Conservation (phyloP, 495 filamentous ascomycete species). For the Bryoglossum gracile region DNA sequence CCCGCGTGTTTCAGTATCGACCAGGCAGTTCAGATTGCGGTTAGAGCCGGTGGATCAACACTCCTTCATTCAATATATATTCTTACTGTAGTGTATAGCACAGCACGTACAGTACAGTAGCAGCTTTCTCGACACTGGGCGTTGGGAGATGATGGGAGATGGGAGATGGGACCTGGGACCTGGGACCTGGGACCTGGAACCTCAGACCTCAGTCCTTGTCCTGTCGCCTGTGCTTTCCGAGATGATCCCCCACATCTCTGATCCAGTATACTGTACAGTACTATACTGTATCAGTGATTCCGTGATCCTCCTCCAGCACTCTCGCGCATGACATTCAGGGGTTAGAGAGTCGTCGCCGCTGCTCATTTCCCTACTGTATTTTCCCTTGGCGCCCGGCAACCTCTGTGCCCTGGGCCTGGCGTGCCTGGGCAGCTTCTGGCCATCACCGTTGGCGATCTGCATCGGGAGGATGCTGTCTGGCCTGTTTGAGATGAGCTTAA, state of each 20-base stretch:
- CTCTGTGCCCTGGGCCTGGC: no score
- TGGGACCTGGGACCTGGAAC: constrained; percentile 1
- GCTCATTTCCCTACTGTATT: constrained; percentile 12
- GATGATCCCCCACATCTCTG: constrained; percentile 15
- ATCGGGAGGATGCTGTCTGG: not conserved
- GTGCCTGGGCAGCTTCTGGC: no score
- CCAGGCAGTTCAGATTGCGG: constrained; percentile 1
- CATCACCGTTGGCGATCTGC: constrained; percentile 6
- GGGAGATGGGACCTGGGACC: not conserved
- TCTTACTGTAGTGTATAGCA: not conserved
- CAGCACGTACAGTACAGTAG: no score
- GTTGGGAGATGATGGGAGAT: no score
- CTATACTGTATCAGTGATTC: no score
- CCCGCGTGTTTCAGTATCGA: constrained; percentile 2
- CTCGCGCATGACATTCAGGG: no score
- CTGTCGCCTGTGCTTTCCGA: not conserved
- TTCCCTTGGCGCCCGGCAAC: not conserved
- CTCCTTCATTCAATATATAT: not conserved
- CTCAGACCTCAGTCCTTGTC: no score
- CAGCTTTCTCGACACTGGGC: no score
- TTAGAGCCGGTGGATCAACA: constrained; percentile 9
- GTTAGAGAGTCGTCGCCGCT: not conserved
- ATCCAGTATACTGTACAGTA: no score
- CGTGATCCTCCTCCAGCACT: no score
- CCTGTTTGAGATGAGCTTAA: constrained; percentile 11